Base-by-base conservation (phyloP, 106 monocot species). In the Agapanthus africanus region DNA sequence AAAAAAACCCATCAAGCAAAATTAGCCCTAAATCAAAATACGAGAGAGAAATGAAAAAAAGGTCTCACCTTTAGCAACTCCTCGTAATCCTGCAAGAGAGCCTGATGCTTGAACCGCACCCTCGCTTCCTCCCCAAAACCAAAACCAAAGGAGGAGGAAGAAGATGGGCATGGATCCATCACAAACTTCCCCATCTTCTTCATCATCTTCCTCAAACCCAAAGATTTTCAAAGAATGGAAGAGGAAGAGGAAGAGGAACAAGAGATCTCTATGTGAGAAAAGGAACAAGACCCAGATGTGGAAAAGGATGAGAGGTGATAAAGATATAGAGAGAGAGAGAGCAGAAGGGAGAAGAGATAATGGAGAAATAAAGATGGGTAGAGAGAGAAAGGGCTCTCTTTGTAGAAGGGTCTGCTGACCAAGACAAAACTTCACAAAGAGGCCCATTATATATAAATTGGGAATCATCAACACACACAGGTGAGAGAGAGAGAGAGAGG, bases 21-120 rank as follows among this genome's bases (percentile, higher is more conserved):
- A 18, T n/a, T 25, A 8, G 8, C 16, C 30, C 34, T 37, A 62
- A 60, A 40, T 3, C 15, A 6, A 60, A 59, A 13, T 1, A 1
- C n/a, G n/a, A n/a, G n/a, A n/a, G n/a, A n/a, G n/a, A 69, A 36
- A 13, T 6, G 33, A 49, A 30, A 66, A 69, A 10, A 61, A 77
- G 42, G 57, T 39, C 38, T 63, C 59, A 79, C 83, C 83, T 42
- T 71, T 4, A 71, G 28, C 75, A 76, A 69, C 25, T 75, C 83
- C 44, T 79, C 56, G 33, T 76, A 83, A 64, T 83, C 83, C 63
- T 79, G 79, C 54, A 75, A 54, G 8, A 83, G 71, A 7, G 38
- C 31, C 51, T 72, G 75, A 59, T 68, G 61, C 56, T 71, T 83
- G 74, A 68, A 68, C 40, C 78, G 57, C 37, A 67, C 46, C 54